These are phyloP conservation scores for Ceratobasidium sp. DNA, from an alignment of 1,284 basidiomycete genomes.

Conservation along the genomic window DNA sequence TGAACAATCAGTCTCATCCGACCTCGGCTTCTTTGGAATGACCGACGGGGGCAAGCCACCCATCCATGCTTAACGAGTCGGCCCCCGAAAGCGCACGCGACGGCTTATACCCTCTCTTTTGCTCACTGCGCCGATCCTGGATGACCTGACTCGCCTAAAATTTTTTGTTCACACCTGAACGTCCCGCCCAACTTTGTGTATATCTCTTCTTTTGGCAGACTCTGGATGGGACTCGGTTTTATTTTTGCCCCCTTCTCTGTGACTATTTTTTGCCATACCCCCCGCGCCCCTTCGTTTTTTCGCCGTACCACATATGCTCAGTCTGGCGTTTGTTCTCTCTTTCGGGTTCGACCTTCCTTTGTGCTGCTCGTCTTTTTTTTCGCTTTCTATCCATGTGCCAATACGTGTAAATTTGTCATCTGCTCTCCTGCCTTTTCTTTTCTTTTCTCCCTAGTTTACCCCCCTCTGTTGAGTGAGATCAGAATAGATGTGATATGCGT, in stretches of 20 bases:
- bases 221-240: constrained; percentile 40
- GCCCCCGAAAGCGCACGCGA: constrained; percentile 11
- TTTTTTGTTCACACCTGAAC: constrained; percentile 9
- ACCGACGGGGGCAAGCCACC: constrained; percentile 38
- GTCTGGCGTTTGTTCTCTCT: constrained; percentile 38
- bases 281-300: constrained; percentile 33
- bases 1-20: constrained; percentile 70
- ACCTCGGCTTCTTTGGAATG: constrained; percentile 70
- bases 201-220: constrained; percentile 34
- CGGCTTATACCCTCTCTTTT: constrained; percentile 33
- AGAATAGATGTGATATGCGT: constrained; percentile 37
- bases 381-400: constrained; percentile 32
- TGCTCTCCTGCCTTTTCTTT: constrained; percentile 22
- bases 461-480: constrained; percentile 27
- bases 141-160: constrained; percentile 10
- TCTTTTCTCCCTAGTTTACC: constrained; percentile 30
- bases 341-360: constrained; percentile 30
- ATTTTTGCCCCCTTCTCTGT: constrained; percentile 42
- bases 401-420: constrained; percentile 37
- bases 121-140: constrained; percentile 21
- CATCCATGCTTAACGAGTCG: constrained; percentile 19
- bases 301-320: constrained; percentile 51
- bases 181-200: constrained; percentile 17
- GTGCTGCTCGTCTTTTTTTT: constrained; percentile 11
- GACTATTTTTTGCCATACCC: constrained; percentile 43